Conservation (phyloP, 176 grass and related monocot genomes). For the Themeda triandra region DNA sequence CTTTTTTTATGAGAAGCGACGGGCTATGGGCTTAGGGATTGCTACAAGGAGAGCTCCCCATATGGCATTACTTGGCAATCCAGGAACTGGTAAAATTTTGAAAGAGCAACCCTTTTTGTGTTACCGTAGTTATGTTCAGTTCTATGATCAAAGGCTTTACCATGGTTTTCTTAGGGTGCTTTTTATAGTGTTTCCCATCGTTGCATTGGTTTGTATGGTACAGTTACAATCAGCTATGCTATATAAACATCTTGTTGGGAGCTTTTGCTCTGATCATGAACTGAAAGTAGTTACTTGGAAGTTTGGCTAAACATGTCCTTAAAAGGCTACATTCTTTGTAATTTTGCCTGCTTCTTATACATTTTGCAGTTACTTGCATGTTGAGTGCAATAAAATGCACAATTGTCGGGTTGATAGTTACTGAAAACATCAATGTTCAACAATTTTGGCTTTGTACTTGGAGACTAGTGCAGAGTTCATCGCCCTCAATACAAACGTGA, state of each 20-base stretch:
- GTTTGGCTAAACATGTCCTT: neutral
- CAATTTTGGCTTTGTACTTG: too few relatives aligned
- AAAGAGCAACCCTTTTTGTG: constrained; percentile 14
- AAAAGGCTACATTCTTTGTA: neutral
- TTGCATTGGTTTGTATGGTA: neutral
- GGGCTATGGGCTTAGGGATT: constrained; percentile 84
- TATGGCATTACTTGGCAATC: constrained; percentile 99
- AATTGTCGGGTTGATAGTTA: neutral
- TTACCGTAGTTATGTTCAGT: neutral
- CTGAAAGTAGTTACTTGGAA: constrained; percentile 4
- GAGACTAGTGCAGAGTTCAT: too few relatives aligned
- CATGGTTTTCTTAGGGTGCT: neutral
- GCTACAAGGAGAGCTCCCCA: constrained; percentile 74
- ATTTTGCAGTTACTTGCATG: constrained; percentile 6
- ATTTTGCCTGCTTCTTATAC: neutral
- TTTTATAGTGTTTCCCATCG: neutral
- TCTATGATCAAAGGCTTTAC: neutral
- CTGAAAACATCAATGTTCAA: neutral
- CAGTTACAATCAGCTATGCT: neutral
- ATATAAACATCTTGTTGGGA: constrained; percentile 6
- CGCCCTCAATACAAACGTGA: too few relatives aligned
- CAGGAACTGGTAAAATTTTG: constrained; percentile 70
- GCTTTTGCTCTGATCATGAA: constrained; percentile 1
- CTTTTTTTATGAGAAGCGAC: constrained; percentile 96
- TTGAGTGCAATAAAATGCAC: constrained; percentile 6